phyloP scores from a whole-genome alignment of 2,329 filamentous ascomycete species.

The Aspergillus clavatus region DNA sequence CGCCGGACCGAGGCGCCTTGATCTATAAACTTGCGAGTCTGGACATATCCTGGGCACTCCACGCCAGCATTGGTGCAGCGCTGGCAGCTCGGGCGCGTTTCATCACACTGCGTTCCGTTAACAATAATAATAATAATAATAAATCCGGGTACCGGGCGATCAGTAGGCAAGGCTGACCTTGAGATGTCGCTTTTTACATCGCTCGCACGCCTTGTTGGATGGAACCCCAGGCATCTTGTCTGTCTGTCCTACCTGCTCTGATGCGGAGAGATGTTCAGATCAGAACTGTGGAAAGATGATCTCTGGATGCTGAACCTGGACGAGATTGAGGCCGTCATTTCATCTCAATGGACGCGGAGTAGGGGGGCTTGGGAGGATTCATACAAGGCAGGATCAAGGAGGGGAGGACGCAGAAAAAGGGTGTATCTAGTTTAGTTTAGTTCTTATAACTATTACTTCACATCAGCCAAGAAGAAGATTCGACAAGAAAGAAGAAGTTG shows the following conservation, averaged over 20 bases:
- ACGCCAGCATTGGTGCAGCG: slow-evolving; percentile 35
- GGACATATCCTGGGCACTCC: slow-evolving; percentile 41
- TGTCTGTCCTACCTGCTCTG: not conserved
- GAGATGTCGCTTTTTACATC: slow-evolving; percentile 38
- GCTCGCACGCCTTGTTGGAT: slow-evolving; percentile 37
- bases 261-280: slow-evolving; percentile 2
- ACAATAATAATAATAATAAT: no score
- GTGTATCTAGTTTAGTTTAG: no score
- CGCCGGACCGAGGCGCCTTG: slow-evolving; percentile 39
- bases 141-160: not conserved
- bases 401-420: no score
- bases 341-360: slow-evolving; percentile 7
- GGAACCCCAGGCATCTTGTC: slow-evolving; percentile 35
- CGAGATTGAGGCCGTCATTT: slow-evolving; percentile 2
- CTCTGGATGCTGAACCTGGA: not conserved
- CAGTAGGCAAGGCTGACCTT: slow-evolving; percentile 25
- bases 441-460: no score
- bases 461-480: no score
- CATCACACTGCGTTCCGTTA: slow-evolving; percentile 34
- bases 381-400: no score
- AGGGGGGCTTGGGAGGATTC: no score
- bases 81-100: slow-evolving; percentile 36
- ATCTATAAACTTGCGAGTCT: slow-evolving; percentile 42
- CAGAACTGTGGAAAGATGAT: slow-evolving; percentile 1
- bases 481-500: not conserved